Base-by-base conservation (phyloP, 768 basidiomycete genomes). In the Auriscalpium vulgare region DNA sequence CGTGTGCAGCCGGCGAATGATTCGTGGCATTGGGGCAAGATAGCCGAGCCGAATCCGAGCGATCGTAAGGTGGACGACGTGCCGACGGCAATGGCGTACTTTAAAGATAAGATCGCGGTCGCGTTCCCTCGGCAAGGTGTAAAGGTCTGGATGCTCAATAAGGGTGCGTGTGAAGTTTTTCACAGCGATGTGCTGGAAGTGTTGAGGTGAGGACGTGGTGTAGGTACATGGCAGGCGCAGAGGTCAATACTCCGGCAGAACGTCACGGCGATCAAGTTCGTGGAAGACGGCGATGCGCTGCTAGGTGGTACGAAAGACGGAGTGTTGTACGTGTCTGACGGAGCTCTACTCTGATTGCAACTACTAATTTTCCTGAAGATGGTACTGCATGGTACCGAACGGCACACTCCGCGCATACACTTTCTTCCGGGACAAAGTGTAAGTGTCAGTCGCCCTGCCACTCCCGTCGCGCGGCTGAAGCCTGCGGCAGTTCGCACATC, bases 291-390 rank as follows among this genome's bases (percentile, higher is more conserved):
- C 0, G 74, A 75, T 38, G 83, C 80, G 49, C 69, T 88, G 47
- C 69, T 88, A 21, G 85, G 87, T 1, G 87, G 85, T 2, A 87
- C 87, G 34, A 76, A 75, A 53, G 85, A 88, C 61, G 86, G 86
- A 10, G 81, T 83, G 17, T 62, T 88, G 85, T 87, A 67, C 55
- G 82, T 61, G 10, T 34, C 53, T 29, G 60, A 11, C 37, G 37
- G 29, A 40, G 36, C 47, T 37, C 47, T 46, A 7, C 29, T 29
- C 29, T 29, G 7, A 7, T 29, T 29, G 29, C 29, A 29, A 29
- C 29, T 29, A 7, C 29, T 29, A 4, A 29, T 29, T 29, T 29
- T 5, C 4, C 29, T 29, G 29, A 29, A 86, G 84, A 58, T 87
- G 86, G 85, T 77, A 82, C 65, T 85, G 81, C 61, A 80, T 82